phyloP scores from a whole-genome alignment of 2,329 filamentous ascomycete species.

The Colletotrichum chlorophyti region DNA sequence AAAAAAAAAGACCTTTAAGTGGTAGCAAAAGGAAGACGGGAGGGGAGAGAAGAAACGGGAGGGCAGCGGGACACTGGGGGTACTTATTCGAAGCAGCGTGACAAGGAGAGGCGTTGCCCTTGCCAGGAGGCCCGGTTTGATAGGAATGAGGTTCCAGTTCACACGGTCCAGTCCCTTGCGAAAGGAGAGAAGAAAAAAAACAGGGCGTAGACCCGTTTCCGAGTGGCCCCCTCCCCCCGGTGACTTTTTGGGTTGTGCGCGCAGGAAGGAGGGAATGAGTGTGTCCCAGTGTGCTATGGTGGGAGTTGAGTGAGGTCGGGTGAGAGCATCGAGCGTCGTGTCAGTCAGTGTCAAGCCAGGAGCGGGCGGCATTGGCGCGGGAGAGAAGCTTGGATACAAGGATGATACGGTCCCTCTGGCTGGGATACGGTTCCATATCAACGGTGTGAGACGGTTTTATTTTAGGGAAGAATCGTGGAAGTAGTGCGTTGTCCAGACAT shows the following conservation, averaged over 20 bases:
- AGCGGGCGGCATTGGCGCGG: constrained; percentile 8
- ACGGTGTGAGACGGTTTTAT: not conserved
- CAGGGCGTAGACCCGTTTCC: constrained; percentile 24
- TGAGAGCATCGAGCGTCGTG: not conserved
- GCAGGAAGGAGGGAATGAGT: constrained; percentile 3
- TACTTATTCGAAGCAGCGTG: constrained; percentile 46
- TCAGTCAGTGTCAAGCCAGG: constrained; percentile 17
- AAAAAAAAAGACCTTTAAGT: constrained; percentile 36
- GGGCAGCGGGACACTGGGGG: constrained; percentile 37
- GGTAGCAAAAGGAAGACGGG: constrained; percentile 40
- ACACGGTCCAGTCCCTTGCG: constrained; percentile 26
- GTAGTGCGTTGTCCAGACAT: no score
- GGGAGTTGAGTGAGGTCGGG: constrained; percentile 2
- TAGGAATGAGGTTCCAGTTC: constrained; percentile 22
- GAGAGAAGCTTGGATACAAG: not conserved
- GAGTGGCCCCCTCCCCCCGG: constrained; percentile 12
- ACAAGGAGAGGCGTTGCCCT: constrained; percentile 26
- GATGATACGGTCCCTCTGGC: no score
- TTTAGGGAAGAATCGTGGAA: no score
- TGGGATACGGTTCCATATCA: not conserved
- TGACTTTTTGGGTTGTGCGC: constrained; percentile 1
- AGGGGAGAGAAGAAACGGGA: constrained; percentile 38
- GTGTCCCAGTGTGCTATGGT: not conserved
- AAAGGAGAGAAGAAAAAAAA: constrained; percentile 19
- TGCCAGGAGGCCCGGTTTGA: constrained; percentile 24